Evolutionary conservation across 2,329 filamentous ascomycete species (phyloP), one percentile per base, ranked within the genome.

Genomic region (Xylaria sp.): DNA sequence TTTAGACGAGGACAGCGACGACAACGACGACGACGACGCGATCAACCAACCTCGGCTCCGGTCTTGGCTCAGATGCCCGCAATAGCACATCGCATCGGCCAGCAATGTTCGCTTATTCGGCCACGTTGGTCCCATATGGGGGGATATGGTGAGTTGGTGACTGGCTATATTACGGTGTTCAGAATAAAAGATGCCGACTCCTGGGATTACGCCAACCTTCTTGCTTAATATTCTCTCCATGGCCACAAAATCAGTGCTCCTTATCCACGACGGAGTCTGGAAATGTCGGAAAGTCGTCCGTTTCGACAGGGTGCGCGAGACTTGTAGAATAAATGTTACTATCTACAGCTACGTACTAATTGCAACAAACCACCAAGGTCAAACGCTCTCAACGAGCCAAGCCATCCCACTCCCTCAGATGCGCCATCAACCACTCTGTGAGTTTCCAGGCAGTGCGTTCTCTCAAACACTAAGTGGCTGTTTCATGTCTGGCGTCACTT

Each of bases 401-500:
- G 20, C 20, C 46, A 64, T 52, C 12, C 2, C 20, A n/a, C 36
- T 41, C 52, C 31, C 13, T 39, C 3, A 13, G 5, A 62, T 10
- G 23, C 46, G 33, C 31, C 25, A 28, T 39, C 3, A 15, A 36
- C 10, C 20, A 23, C 20, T 13, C 5, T 51, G 10, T 1, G 5
- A 28, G 46, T 49, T 28, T 23, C 13, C n/a, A 61, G 57, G 18
- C 5, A 12, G 13, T 39, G 9, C 4, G 20, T 25, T 2, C 41
- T 41, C 12, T 72, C 62, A 72, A 15, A 73, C 31, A 63, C 46
- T 61, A 2, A 65, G 41, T 33, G 83, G 83, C 76, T 85, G 83
- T 20, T 80, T 78, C 71, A 81, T 80, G 18, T 77, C 82, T 1
- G 83, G 83, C 64, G 79, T 80, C 7, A 81, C 82, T 66, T 81